These are phyloP conservation scores for Cenococcum geophilum DNA, from an alignment of 495 filamentous ascomycete genomes.

Conservation along the genomic window DNA sequence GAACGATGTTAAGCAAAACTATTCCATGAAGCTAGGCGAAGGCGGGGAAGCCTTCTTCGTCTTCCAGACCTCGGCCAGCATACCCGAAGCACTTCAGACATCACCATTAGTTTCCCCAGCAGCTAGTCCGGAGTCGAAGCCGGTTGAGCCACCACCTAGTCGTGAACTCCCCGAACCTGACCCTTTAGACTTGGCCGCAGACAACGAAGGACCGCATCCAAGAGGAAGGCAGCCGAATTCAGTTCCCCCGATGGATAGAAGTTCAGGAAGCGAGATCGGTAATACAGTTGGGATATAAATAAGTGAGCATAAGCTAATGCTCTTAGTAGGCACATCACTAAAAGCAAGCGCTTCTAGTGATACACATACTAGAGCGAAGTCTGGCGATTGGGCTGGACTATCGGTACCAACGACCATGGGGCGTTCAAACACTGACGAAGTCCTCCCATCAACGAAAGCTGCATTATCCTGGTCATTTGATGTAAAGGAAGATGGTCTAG, in stretches of 20 bases:
- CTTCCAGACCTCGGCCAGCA: constrained; percentile 84
- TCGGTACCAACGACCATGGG: constrained; percentile 4
- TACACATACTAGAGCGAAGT: constrained; percentile 17
- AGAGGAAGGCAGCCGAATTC: constrained; percentile 20
- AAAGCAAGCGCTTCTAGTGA: constrained; percentile 54
- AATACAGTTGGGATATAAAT: constrained; percentile 12
- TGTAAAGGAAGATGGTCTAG: constrained; percentile 11
- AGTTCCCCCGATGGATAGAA: constrained; percentile 25
- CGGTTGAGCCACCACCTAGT: constrained; percentile 49
- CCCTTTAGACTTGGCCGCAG: constrained; percentile 62
- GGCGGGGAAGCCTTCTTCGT: constrained; percentile 98
- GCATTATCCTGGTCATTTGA: constrained; percentile 15
- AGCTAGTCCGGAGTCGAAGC: constrained; percentile 62
- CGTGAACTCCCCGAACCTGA: constrained; percentile 73
- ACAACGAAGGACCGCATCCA: constrained; percentile 10
- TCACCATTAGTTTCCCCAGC: constrained; percentile 87
- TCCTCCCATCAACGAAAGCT: constrained; percentile 24
- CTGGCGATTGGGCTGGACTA: constrained; percentile 30
- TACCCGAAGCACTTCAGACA: constrained; percentile 86
- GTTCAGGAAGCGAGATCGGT: constrained; percentile 51
- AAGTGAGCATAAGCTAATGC: neutral
- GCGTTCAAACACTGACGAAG: constrained; percentile 26
- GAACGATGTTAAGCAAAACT: constrained; percentile 84
- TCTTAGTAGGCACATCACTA: constrained; percentile 55
- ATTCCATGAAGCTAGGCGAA: constrained; percentile 97